Conservation (phyloP, 2,329 filamentous ascomycete genomes). For the Arthrobotrys megalospora region DNA sequence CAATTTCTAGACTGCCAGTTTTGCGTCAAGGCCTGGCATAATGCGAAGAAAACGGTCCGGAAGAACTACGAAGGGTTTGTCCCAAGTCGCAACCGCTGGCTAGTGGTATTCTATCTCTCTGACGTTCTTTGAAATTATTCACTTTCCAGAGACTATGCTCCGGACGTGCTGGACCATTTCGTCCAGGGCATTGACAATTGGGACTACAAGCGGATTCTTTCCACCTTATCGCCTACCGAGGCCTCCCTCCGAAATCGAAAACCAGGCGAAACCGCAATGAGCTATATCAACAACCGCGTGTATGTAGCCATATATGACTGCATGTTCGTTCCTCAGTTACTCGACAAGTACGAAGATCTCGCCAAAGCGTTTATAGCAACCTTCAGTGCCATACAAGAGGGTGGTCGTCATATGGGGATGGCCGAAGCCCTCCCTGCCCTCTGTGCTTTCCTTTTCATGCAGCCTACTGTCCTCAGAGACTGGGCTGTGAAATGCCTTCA, state of each 20-base stretch:
- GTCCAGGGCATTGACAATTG: slow-evolving; percentile 52
- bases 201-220: slow-evolving; percentile 51
- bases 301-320: slow-evolving; percentile 58
- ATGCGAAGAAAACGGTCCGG: slow-evolving; percentile 62
- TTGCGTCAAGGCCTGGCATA: slow-evolving; percentile 64
- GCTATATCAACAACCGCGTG: slow-evolving; percentile 54
- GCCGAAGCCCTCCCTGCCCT: slow-evolving; percentile 63
- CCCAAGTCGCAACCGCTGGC: background rate
- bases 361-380: slow-evolving; percentile 53
- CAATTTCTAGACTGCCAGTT: slow-evolving; percentile 63
- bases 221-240: slow-evolving; percentile 33
- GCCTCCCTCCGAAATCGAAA: slow-evolving; percentile 29
- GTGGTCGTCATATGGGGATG: slow-evolving; percentile 61
- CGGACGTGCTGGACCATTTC: slow-evolving; percentile 55
- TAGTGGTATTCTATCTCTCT: background rate
- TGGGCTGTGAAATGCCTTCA: slow-evolving; percentile 63
- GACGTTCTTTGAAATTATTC: slow-evolving; percentile 14
- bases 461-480: slow-evolving; percentile 59
- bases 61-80: slow-evolving; percentile 63
- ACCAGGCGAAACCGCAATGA: slow-evolving; percentile 33
- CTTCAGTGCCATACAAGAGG: slow-evolving; percentile 62
- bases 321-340: slow-evolving; percentile 56
- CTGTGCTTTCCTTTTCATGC: slow-evolving; percentile 63
- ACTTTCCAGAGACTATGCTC: slow-evolving; percentile 50
- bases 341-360: slow-evolving; percentile 59